These are phyloP conservation scores for Fusarium sp. DNA, from an alignment of 2,329 filamentous ascomycete genomes.

Conservation along the genomic window DNA sequence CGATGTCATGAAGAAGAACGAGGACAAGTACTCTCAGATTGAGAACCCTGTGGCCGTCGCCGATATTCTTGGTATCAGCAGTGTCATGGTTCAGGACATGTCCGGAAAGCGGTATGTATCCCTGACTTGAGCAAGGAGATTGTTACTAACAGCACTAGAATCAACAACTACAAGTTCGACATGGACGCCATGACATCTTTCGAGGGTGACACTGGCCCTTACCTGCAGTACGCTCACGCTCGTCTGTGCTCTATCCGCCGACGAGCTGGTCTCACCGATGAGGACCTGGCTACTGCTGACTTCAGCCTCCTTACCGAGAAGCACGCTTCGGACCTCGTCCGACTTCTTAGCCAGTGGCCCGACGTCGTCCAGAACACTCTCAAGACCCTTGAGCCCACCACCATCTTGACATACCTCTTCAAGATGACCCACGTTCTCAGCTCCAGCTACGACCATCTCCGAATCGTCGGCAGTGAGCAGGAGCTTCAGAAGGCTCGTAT, in stretches of 20 bases:
- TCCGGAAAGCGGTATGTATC: conserved; percentile 83
- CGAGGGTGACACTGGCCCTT: conserved; percentile 88
- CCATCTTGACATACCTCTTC: conserved; percentile 75
- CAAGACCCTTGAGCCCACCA: conserved; percentile 83
- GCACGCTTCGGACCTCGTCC: conserved; percentile 80
- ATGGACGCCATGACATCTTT: conserved; percentile 87
- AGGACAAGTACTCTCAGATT: conserved; percentile 91
- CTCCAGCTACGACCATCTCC: conserved; percentile 85
- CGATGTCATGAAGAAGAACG: conserved; percentile 94
- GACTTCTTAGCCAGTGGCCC: conserved; percentile 86
- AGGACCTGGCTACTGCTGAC: conserved; percentile 75
- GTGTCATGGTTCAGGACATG: conserved; percentile 99
- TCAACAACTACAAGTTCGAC: conserved; percentile 81
- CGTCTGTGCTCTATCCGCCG: conserved; percentile 77
- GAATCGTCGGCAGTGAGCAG: conserved; percentile 84
- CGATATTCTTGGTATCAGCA: conserved; percentile 91
- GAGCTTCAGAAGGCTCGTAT: conserved; percentile 77
- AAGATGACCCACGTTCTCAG: conserved; percentile 88
- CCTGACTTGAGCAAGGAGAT: rapidly evolving
- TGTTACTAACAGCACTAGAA: conserved; percentile 55
- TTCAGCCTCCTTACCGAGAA: conserved; percentile 78
- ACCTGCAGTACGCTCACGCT: conserved; percentile 87
- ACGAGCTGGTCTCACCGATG: conserved; percentile 66
- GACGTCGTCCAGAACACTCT: conserved; percentile 88
- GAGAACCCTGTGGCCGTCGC: conserved; percentile 85